A percentile compares a stretch with the other conserved stretches of the same genome.
Conservation (phyloP, 192 early-diverging fungal genomes). For the Podila epicladia region DNA sequence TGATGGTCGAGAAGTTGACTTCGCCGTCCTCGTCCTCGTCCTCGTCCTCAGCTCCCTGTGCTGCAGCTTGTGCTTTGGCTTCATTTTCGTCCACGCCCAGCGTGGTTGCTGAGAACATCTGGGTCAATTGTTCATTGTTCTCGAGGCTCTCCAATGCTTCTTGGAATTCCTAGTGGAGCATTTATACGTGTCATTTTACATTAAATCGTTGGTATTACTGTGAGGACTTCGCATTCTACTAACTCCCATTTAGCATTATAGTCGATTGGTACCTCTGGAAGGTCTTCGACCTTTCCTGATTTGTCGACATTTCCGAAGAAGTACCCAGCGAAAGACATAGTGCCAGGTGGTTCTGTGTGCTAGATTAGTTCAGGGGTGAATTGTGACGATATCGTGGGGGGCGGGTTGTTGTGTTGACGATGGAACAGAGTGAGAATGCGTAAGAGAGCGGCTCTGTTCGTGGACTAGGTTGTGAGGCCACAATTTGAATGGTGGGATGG, state of each 20-base stretch:
- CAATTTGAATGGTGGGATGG: no score
- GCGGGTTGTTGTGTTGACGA: background rate
- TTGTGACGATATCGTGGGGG: background rate
- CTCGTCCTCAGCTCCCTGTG: constrained; percentile 56
- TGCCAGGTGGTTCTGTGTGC: background rate
- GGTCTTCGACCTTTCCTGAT: constrained; percentile 78
- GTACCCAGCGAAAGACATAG: constrained; percentile 77
- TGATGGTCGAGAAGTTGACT: constrained; percentile 41
- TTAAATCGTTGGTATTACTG: no score
- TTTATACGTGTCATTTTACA: background rate
- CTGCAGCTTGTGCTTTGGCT: constrained; percentile 45
- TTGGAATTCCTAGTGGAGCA: constrained; percentile 58
- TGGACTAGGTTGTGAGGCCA: no score
- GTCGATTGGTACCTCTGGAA: constrained; percentile 53
- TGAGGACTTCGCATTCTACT: no score
- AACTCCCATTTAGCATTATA: no score
- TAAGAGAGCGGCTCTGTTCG: no score
- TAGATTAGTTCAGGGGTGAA: background rate
- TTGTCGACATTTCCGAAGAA: constrained; percentile 94
- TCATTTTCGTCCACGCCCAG: constrained; percentile 63
- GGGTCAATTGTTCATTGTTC: constrained; percentile 60
- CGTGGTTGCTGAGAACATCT: constrained; percentile 59
- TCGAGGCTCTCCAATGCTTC: constrained; percentile 61
- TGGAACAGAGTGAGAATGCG: no score
- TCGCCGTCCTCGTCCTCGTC: constrained; percentile 55